phyloP scores from a whole-genome alignment of 768 basidiomycete genomes.

The Kwoniella sp. region DNA sequence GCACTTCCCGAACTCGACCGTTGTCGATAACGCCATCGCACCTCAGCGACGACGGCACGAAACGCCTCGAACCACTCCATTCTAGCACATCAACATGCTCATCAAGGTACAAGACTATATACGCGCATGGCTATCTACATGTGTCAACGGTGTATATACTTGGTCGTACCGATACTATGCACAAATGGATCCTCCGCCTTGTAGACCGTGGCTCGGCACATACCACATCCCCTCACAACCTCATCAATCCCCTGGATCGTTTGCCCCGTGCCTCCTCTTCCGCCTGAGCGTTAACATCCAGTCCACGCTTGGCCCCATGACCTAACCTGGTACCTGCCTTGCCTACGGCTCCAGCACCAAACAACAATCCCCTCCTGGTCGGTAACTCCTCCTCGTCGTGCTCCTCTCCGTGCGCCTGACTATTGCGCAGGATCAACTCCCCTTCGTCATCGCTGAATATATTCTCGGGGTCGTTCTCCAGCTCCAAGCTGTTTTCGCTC shows the following conservation, averaged over 20 bases:
- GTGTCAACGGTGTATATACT: background rate
- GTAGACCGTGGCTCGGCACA: background rate
- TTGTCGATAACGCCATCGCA: slow-evolving; percentile 19
- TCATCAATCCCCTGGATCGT: slow-evolving; percentile 6
- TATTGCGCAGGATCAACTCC: slow-evolving; percentile 10
- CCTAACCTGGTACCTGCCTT: too few relatives aligned
- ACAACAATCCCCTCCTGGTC: slow-evolving; percentile 12
- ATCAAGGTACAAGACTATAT: background rate
- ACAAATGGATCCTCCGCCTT: background rate
- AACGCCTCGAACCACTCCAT: background rate
- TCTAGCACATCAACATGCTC: background rate
- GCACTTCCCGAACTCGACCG: slow-evolving; percentile 7
- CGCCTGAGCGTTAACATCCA: background rate
- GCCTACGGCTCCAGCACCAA: too few relatives aligned
- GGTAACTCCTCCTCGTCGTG: slow-evolving; percentile 5
- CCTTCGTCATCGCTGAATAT: slow-evolving; percentile 16
- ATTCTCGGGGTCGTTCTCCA: background rate
- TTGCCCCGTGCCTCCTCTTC: slow-evolving; percentile 1
- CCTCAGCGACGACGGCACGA: background rate
- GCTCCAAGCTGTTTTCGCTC: background rate
- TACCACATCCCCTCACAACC: slow-evolving; percentile 1
- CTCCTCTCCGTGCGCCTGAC: background rate
- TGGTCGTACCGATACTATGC: background rate
- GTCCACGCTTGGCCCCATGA: too few relatives aligned
- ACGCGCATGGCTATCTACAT: background rate